A percentile compares a stretch with the other conserved stretches of the same genome.
These are phyloP conservation scores for Aspergillus ellipticus DNA, from an alignment of 495 filamentous ascomycete species.

Conservation along the genomic window DNA sequence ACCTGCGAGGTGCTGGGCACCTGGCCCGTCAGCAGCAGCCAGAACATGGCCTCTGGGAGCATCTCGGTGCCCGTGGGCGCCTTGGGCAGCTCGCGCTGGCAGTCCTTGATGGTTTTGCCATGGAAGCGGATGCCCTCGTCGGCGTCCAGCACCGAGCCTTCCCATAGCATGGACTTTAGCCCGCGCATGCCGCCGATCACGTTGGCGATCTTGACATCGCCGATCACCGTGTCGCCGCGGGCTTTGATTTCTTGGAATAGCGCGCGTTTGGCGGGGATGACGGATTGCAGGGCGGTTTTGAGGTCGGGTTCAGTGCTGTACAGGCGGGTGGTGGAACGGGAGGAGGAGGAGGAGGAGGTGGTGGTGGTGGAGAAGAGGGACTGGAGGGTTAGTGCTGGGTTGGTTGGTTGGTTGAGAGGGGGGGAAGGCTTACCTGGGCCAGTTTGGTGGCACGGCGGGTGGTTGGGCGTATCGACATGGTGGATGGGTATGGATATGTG, in stretches of 20 bases:
- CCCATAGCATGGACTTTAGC: slow-evolving; percentile 97
- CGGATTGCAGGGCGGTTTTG: slow-evolving; percentile 75
- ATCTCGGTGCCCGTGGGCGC: slow-evolving; percentile 94
- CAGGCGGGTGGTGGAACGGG: slow-evolving; percentile 19
- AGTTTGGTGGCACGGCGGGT: slow-evolving; percentile 37
- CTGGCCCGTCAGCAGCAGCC: slow-evolving; percentile 91
- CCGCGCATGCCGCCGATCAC: slow-evolving; percentile 96
- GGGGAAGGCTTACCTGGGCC: slow-evolving; percentile 29
- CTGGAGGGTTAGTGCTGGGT: slow-evolving; percentile 6
- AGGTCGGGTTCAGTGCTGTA: slow-evolving; percentile 77
- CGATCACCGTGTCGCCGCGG: slow-evolving; percentile 75
- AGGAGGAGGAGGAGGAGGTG: too few species aligned
- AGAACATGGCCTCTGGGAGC: slow-evolving; percentile 99
- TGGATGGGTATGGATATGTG: slow-evolving; percentile 8
- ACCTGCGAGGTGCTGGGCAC: slow-evolving; percentile 80
- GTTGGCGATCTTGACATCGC: slow-evolving; percentile 91
- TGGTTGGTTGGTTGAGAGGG: neutral
- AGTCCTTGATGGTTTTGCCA: slow-evolving; percentile 96
- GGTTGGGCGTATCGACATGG: slow-evolving; percentile 32
- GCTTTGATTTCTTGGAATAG: slow-evolving; percentile 87
- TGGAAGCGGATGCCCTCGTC: slow-evolving; percentile 98
- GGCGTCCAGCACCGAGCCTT: slow-evolving; percentile 93
- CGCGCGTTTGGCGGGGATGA: slow-evolving; percentile 89
- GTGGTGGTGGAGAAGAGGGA: too few species aligned
- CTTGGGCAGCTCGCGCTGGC: slow-evolving; percentile 89